Evolutionary conservation across 225 moss, liverwort and hornwort species (phyloP).

Genomic region (Marchantia paleacea): DNA sequence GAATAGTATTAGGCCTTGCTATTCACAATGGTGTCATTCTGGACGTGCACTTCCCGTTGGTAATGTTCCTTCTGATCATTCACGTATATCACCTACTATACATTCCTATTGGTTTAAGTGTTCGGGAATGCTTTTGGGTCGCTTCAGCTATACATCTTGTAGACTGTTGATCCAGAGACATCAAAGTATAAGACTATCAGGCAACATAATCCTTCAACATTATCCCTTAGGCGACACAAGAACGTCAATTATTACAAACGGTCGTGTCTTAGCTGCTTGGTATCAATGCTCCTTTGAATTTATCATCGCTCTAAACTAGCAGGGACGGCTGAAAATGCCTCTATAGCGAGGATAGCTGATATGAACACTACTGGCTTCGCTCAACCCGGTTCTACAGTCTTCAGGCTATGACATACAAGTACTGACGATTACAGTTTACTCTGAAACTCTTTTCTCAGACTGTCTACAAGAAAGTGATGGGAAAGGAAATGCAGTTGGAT

Average conservation of each 20-base stretch:
- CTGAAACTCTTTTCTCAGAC: conserved; percentile 31
- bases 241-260: too few relatives aligned
- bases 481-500: conserved; percentile 38
- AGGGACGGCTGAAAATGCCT: too few relatives aligned
- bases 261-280: too few relatives aligned
- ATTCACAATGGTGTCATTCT: conserved; percentile 78
- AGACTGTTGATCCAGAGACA: not conserved
- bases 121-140: not conserved
- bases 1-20: conserved; percentile 62
- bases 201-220: too few relatives aligned
- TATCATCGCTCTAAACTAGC: too few relatives aligned
- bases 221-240: too few relatives aligned
- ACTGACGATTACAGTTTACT: too few relatives aligned
- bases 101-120: not conserved
- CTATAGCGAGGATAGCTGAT: too few relatives aligned
- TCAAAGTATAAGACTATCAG: not conserved
- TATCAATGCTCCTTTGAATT: too few relatives aligned
- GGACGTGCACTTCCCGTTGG: conserved; percentile 71
- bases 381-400: too few relatives aligned
- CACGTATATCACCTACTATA: not conserved
- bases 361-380: too few relatives aligned
- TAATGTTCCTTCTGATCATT: conserved; percentile 13
- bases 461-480: conserved; percentile 68
- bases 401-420: too few relatives aligned
- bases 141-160: not conserved